Evolutionary conservation across 78 protist species (phyloP).

Genomic region (Dictyostelium firmibasis): DNA sequence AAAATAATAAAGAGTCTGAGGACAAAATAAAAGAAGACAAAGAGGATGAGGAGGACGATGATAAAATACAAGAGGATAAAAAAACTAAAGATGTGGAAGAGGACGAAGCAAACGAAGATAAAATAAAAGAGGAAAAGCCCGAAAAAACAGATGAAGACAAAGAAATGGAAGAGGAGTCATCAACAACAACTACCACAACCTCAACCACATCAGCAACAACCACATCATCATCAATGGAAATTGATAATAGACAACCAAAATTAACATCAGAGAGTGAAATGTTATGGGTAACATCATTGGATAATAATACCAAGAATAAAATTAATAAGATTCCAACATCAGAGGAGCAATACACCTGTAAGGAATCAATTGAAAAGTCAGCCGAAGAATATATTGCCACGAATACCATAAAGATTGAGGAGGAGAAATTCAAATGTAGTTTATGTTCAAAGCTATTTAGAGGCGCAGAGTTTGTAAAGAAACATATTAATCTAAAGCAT

Average conservation of each 20-base stretch:
- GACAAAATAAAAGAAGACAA: not conserved
- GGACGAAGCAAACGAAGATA: no score
- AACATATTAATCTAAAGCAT: constrained; percentile 67
- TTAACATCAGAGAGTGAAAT: constrained; percentile 8
- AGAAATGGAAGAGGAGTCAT: not conserved
- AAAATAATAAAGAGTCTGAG: not conserved
- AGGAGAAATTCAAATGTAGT: constrained; percentile 43
- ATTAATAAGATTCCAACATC: constrained; percentile 17
- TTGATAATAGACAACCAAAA: constrained; percentile 28
- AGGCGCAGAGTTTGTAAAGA: constrained; percentile 69
- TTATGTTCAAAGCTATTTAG: constrained; percentile 49
- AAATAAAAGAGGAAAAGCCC: not conserved
- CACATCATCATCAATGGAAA: constrained; percentile 8
- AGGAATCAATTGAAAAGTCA: constrained; percentile 24
- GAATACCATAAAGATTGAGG: constrained; percentile 57
- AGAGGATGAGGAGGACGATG: not conserved
- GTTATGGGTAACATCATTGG: constrained; percentile 56
- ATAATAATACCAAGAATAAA: constrained; percentile 47
- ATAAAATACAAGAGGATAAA: not conserved
- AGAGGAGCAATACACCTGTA: constrained; percentile 50
- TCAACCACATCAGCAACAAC: not conserved
- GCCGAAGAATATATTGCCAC: constrained; percentile 57
- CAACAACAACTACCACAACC: not conserved
- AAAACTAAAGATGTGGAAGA: not conserved
- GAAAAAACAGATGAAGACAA: not conserved